These are phyloP conservation scores for Biscogniauxia sp. DNA, from an alignment of 2,329 filamentous ascomycete genomes.

Conservation along the genomic window DNA sequence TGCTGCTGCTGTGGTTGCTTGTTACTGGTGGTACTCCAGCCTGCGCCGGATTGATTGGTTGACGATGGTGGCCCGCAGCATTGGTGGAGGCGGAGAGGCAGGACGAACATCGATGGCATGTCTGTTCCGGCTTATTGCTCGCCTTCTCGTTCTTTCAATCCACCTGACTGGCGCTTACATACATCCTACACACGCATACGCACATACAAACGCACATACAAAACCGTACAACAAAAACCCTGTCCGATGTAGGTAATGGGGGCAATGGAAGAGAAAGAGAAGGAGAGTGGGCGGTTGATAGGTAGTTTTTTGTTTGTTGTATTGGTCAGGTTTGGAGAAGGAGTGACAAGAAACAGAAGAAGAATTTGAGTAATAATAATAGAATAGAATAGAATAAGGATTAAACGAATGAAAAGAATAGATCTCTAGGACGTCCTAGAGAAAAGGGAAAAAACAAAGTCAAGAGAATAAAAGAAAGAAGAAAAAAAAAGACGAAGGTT, in stretches of 20 bases:
- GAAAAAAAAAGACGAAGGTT: background rate
- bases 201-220: too few relatives aligned
- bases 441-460: background rate
- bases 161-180: background rate
- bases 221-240: too few relatives aligned
- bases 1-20: background rate
- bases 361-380: too few relatives aligned
- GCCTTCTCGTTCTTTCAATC: background rate
- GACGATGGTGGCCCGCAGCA: background rate
- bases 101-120: background rate
- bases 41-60: background rate
- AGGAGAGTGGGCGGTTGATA: too few relatives aligned
- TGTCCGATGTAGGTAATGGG: too few relatives aligned
- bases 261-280: too few relatives aligned
- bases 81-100: background rate
- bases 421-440: background rate
- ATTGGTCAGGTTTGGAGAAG: too few relatives aligned
- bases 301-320: too few relatives aligned
- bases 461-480: background rate
- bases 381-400: too few relatives aligned
- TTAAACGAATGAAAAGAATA: background rate
- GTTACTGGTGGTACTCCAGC: background rate
- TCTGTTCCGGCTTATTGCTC: background rate
- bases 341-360: too few relatives aligned
- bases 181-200: background rate